phyloP scores from a whole-genome alignment of 2,329 filamentous ascomycete genomes.

The Nothophaeocryptopus gaeumannii region DNA sequence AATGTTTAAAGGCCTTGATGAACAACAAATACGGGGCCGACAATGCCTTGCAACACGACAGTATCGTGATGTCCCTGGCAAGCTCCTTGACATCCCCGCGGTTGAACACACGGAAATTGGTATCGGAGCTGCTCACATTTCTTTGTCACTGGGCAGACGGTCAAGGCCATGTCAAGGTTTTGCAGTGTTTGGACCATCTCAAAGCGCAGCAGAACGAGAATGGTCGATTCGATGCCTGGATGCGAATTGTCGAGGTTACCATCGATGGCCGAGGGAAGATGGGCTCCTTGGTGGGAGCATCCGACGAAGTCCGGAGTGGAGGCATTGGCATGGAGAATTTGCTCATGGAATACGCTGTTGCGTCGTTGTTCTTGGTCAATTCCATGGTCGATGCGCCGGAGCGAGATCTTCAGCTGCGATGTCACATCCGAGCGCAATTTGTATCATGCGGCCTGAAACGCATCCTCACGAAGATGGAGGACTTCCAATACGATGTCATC shows the following conservation, averaged over 20 bases:
- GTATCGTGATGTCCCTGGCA: constrained; percentile 82
- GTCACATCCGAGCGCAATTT: constrained; percentile 94
- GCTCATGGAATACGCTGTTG: constrained; percentile 97
- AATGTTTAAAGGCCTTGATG: constrained; percentile 95
- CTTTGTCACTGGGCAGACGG: constrained; percentile 90
- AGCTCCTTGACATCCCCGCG: constrained; percentile 84
- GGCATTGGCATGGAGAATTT: constrained; percentile 98
- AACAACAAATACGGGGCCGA: constrained; percentile 99
- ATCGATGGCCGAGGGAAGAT: constrained; percentile 97
- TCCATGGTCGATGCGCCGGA: constrained; percentile 92
- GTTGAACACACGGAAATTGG: constrained; percentile 86
- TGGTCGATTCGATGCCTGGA: constrained; percentile 95
- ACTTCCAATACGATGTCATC: constrained; percentile 95
- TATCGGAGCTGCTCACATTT: constrained; percentile 95
- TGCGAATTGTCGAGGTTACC: constrained; percentile 96
- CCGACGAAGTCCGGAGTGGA: constrained; percentile 90
- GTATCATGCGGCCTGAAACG: constrained; percentile 93
- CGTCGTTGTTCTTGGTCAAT: constrained; percentile 91
- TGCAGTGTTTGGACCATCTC: constrained; percentile 88
- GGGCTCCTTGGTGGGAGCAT: constrained; percentile 94
- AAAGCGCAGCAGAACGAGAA: constrained; percentile 87
- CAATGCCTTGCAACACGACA: constrained; percentile 85
- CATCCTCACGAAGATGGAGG: constrained; percentile 93
- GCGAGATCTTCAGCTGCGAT: constrained; percentile 81
- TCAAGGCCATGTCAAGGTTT: constrained; percentile 85